Base-by-base conservation (phyloP, 805 yeast species). In the Saccharomycopsis fodiens region DNA sequence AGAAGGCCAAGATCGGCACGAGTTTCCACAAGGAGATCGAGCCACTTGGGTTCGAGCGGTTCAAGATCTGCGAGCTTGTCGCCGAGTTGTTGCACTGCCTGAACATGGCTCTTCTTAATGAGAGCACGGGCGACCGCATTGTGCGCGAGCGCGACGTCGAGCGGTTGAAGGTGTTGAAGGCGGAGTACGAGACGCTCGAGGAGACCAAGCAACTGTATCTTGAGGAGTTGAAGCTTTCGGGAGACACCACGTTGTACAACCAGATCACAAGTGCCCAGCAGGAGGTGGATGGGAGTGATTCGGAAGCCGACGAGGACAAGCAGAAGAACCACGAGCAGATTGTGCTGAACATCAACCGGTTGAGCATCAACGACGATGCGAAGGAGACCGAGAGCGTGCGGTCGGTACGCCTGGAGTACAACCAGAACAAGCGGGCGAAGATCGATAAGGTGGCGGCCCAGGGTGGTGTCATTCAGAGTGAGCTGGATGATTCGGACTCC, bases 31-130 rank as follows among this genome's bases (percentile, higher is more conserved):
- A 84, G 86, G 63, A 64, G 23, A 73, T 75, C 54, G 81, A 78
- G 56, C 88, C 93, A 1, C 66, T 93, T 19, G 98, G 98, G 0
- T 86, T 91, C 61, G 95, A 89, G 56, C 73, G 89, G 52, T 89
- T 93, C 65, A 85, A 88, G 58, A 76, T 93, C 20, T 81, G 95
- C 50, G 99, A 93, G 64, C 68, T 93, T 43, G 78, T 93, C 41
- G 98, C 98, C 0, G 99, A 93, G 58, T 70, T 93, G 35, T 70
- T 93, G 46, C 98, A 93, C 63, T 93, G 99, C 59, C 87, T 96
- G n/a, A 93, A 93, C 64, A 93, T 93, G 97, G 86, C 83, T 0
- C 70, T 88, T 16, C 72, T 93, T 54, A 93, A 91, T 60, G 87
- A 89, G 39, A 77, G 74, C 35, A 72, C 72, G 43, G 87, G 89